Base-by-base conservation (phyloP, 805 yeast species). In the Saturnispora quitensis region DNA sequence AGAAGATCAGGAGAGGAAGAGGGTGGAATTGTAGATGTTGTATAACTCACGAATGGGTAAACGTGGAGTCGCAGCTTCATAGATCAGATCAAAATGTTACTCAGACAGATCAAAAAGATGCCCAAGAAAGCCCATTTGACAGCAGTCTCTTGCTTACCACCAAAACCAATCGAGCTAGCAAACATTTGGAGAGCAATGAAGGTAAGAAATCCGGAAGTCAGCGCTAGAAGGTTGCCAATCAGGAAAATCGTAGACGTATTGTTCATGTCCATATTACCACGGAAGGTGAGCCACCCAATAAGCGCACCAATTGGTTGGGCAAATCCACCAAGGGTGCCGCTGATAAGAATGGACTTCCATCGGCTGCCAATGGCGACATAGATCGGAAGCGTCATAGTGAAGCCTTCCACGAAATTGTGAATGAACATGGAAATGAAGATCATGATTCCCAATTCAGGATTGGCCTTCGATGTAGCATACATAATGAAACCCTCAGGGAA, bases 401-500 rank as follows among this genome's bases (percentile, higher is more conserved):
- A 89, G 0, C 98, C 99, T 65, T 91, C 99, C 22, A 90, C 84
- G 58, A 89, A 83, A 66, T 93, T 93, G 69, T 91, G 99, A 28
- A 93, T 78, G 12, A 89, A 80, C 62, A 91, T 73, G 46, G 97
- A 89, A 20, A 90, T 65, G 61, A 93, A 90, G 12, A 91, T 88
- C 15, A 88, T 76, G 20, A 89, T 59, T 0, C 98, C 97, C 27
- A 89, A 68, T 53, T 74, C 68, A 1, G 85, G 80, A 61, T 84
- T 86, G 0, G 81, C 82, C 52, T 72, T 71, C 2, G 89, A 75
- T 0, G 93, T 89, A 34, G 85, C 86, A 64, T 79, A 91, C 45
- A 95, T 84, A 50, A 91, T 81, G 61, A 91, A 87, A 0, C 99
- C 99, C 68, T 91, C 99, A 0, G 99, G 99, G 25, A 91, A 74